A percentile compares a stretch with the other conserved stretches of the same genome.
These are phyloP conservation scores for Cantharellus anzutake DNA, from an alignment of 768 basidiomycete species.

Conservation along the genomic window DNA sequence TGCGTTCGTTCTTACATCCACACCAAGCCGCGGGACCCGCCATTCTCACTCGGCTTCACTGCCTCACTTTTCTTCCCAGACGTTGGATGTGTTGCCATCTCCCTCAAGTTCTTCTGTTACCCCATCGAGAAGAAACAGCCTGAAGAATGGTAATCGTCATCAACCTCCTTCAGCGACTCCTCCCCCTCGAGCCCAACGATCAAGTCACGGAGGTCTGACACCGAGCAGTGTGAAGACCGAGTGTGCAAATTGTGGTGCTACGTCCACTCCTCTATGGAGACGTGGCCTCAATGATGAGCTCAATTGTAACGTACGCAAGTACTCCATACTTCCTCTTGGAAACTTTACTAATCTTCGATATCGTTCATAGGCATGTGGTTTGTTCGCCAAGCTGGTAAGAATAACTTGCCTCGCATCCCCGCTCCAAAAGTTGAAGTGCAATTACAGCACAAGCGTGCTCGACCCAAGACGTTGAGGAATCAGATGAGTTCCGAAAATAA, in stretches of 20 bases:
- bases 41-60: background rate
- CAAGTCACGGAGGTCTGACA: constrained; percentile 20
- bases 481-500: constrained; percentile 38
- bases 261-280: constrained; percentile 75
- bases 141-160: constrained; percentile 5
- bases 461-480: constrained; percentile 74
- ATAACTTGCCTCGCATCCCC: no score
- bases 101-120: background rate
- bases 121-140: background rate
- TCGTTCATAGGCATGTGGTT: constrained; percentile 32
- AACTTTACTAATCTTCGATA: background rate
- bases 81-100: background rate
- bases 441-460: constrained; percentile 62
- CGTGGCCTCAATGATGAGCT: constrained; percentile 74
- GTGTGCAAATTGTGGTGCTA: constrained; percentile 77
- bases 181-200: constrained; percentile 1
- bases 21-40: background rate
- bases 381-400: constrained; percentile 68
- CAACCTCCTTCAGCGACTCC: constrained; percentile 4
- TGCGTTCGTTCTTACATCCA: background rate
- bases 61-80: background rate
- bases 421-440: background rate
- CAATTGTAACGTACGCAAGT: constrained; percentile 45
- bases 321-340: background rate
- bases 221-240: constrained; percentile 56